Evolutionary conservation across 1,139 yeast species (phyloP).

Genomic region (Magnusiomyces ingens): DNA sequence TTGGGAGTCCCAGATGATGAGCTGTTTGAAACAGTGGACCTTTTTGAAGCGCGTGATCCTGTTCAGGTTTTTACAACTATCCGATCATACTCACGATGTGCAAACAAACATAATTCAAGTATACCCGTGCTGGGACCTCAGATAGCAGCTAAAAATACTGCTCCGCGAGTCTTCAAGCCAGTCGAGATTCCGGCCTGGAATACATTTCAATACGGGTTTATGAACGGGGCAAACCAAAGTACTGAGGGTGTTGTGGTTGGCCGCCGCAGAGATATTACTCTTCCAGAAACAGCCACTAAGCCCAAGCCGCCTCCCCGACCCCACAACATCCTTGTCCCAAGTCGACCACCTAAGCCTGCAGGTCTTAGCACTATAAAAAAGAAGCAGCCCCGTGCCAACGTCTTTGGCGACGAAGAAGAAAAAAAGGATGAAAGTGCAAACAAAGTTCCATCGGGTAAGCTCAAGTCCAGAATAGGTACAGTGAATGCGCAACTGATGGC

Average conservation of each 20-base stretch:
- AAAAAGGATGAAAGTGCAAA: not conserved
- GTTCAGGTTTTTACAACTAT: slow-evolving; percentile 69
- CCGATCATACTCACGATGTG: slow-evolving; percentile 63
- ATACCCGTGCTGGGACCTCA: slow-evolving; percentile 49
- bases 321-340: slow-evolving; percentile 14
- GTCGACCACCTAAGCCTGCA: slow-evolving; percentile 15
- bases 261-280: slow-evolving; percentile 39
- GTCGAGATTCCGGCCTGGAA: slow-evolving; percentile 44
- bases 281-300: slow-evolving; percentile 6
- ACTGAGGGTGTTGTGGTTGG: slow-evolving; percentile 49
- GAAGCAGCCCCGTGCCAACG: not conserved
- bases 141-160: slow-evolving; percentile 31
- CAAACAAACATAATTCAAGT: slow-evolving; percentile 41
- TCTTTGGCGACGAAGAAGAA: slow-evolving; percentile 5
- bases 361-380: slow-evolving; percentile 9
- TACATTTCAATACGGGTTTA: slow-evolving; percentile 51
- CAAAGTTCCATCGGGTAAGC: not conserved
- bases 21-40: slow-evolving; percentile 73
- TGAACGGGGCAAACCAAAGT: slow-evolving; percentile 48
- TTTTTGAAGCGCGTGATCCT: slow-evolving; percentile 68
- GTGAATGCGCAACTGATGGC: slow-evolving; percentile 19
- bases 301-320: slow-evolving; percentile 16
- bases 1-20: slow-evolving; percentile 81
- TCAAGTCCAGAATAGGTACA: not conserved
- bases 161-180: slow-evolving; percentile 35